phyloP scores from a whole-genome alignment of 2,329 filamentous ascomycete genomes.

The Xylariales sp. region DNA sequence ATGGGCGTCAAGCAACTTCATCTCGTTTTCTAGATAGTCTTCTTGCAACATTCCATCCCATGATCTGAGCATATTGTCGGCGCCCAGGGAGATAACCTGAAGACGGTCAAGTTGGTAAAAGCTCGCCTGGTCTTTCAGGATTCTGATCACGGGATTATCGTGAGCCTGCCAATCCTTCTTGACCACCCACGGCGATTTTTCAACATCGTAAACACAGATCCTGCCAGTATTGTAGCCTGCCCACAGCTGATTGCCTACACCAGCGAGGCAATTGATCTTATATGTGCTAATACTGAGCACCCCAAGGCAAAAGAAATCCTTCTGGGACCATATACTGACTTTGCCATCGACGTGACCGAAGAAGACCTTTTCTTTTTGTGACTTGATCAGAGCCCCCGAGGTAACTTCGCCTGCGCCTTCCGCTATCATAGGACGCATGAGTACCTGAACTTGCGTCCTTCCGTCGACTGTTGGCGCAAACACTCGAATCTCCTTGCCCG shows the following conservation, averaged over 20 bases:
- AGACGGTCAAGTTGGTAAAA: constrained; percentile 80
- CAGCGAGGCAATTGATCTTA: constrained; percentile 85
- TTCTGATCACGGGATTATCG: constrained; percentile 71
- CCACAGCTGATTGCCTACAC: constrained; percentile 82
- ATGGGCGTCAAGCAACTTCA: constrained; percentile 77
- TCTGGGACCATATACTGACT: constrained; percentile 83
- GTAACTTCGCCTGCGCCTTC: constrained; percentile 81
- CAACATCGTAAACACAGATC: constrained; percentile 87
- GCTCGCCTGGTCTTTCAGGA: constrained; percentile 74
- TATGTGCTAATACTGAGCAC: constrained; percentile 85
- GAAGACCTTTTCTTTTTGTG: constrained; percentile 74
- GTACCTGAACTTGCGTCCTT: constrained; percentile 67
- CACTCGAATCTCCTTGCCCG: constrained; percentile 80
- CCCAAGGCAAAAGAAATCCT: constrained; percentile 70
- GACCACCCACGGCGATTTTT: constrained; percentile 76
- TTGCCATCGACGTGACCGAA: constrained; percentile 93
- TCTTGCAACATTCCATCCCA: constrained; percentile 95
- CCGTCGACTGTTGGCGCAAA: constrained; percentile 70
- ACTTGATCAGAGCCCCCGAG: constrained; percentile 70
- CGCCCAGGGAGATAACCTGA: constrained; percentile 82
- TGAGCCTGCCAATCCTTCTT: constrained; percentile 96
- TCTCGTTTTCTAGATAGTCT: constrained; percentile 87
- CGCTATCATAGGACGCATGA: constrained; percentile 65
- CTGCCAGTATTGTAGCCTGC: constrained; percentile 91
- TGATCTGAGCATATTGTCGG: constrained; percentile 75